Percentiles rank a stretch among this genome's conserved stretches.
These are phyloP conservation scores for Lipomyces sp. DNA, from an alignment of 805 yeast species.

Conservation along the genomic window DNA sequence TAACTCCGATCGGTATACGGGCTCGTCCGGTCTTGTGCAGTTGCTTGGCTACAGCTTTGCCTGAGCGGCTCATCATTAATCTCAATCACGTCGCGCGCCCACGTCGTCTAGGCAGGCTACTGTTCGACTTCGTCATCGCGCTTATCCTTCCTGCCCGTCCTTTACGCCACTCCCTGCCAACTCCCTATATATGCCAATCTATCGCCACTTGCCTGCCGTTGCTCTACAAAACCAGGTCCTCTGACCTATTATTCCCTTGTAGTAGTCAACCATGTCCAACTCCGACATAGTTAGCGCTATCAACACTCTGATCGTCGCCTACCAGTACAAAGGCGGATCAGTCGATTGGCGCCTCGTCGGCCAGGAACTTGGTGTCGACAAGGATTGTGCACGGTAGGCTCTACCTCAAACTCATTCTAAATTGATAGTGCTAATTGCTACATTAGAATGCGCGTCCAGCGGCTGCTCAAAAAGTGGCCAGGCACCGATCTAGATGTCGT, in stretches of 20 bases:
- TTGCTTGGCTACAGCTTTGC: too few species aligned
- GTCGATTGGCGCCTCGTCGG: slow-evolving; percentile 40
- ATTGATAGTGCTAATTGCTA: background rate
- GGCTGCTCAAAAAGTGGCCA: slow-evolving; percentile 36
- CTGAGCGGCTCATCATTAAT: background rate
- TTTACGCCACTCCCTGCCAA: background rate
- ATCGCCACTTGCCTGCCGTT: background rate
- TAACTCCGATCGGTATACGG: background rate
- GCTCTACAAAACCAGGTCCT: background rate
- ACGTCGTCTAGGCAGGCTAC: background rate
- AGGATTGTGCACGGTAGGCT: slow-evolving; percentile 34
- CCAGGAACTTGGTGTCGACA: slow-evolving; percentile 36
- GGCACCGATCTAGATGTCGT: slow-evolving; percentile 34
- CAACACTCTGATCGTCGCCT: slow-evolving; percentile 35
- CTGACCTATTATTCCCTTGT: background rate
- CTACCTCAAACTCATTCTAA: background rate
- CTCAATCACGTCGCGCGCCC: background rate
- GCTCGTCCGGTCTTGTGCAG: background rate
- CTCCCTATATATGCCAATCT: background rate
- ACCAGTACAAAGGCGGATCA: slow-evolving; percentile 34
- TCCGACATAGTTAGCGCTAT: slow-evolving; percentile 38
- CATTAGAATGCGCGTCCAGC: slow-evolving; percentile 36
- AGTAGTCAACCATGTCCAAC: slow-evolving; percentile 31
- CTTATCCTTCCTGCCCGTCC: background rate
- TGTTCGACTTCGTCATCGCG: background rate